These are phyloP conservation scores for Xylaria sp. DNA, from an alignment of 2,329 filamentous ascomycete genomes.

Conservation along the genomic window DNA sequence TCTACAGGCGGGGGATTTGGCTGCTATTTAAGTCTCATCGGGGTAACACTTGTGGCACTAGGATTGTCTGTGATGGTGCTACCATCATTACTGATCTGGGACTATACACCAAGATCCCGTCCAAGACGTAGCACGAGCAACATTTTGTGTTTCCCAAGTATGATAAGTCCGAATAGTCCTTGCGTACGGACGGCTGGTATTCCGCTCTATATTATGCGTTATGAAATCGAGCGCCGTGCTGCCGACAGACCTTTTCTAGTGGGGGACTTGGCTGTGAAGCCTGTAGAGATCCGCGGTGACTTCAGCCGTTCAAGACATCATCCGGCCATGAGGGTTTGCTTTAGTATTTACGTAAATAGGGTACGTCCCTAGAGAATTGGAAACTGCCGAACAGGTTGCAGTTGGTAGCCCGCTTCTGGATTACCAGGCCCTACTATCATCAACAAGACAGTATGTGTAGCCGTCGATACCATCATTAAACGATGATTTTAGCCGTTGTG, in stretches of 20 bases:
- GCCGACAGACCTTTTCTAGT: background rate
- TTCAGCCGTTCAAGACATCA: slow-evolving; percentile 12
- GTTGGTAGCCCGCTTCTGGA: background rate
- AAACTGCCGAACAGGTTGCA: slow-evolving; percentile 1
- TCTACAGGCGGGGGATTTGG: background rate
- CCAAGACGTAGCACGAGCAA: background rate
- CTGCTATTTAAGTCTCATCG: slow-evolving; percentile 3
- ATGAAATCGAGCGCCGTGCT: background rate
- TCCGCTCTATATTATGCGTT: slow-evolving; percentile 16
- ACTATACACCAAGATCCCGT: background rate
- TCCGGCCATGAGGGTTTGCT: slow-evolving; percentile 4
- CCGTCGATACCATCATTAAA: background rate
- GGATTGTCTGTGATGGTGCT: background rate
- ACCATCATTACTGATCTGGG: background rate
- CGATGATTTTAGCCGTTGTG: slow-evolving; percentile 1
- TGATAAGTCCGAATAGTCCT: background rate
- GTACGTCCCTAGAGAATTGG: background rate
- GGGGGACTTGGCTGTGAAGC: background rate
- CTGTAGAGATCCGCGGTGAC: background rate
- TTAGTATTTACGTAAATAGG: background rate
- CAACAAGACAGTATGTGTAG: background rate
- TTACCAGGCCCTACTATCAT: background rate
- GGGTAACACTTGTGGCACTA: background rate
- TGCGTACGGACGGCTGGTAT: background rate
- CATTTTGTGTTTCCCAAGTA: slow-evolving; percentile 2